These are phyloP conservation scores for Exutisphaerella laricina DNA, from an alignment of 2,329 filamentous ascomycete species.

Conservation along the genomic window DNA sequence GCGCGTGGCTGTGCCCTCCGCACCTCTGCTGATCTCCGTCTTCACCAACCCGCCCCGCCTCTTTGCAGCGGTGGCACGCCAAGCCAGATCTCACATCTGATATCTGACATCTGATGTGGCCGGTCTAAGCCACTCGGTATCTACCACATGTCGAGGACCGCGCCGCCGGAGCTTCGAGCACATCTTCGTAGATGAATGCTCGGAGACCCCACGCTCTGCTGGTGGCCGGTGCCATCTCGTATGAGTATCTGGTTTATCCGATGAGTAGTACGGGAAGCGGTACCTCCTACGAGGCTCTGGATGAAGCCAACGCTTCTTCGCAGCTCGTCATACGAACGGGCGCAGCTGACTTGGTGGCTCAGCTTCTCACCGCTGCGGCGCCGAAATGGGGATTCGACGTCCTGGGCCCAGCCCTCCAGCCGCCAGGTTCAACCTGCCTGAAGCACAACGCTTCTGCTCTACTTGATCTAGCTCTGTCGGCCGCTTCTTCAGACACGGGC, in stretches of 20 bases:
- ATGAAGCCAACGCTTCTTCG: slow-evolving; percentile 17
- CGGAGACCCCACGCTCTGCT: slow-evolving; percentile 24
- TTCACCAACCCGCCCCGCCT: no score
- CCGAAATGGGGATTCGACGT: slow-evolving; percentile 29
- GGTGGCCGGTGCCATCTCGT: slow-evolving; percentile 31
- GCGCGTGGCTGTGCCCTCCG: no score
- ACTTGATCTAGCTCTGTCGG: slow-evolving; percentile 23
- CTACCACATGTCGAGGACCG: slow-evolving; percentile 1
- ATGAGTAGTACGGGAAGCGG: slow-evolving; percentile 12
- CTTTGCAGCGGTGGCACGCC: neutral
- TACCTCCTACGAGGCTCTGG: slow-evolving; percentile 7
- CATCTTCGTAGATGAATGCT: slow-evolving; percentile 11
- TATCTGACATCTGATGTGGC: slow-evolving; percentile 4
- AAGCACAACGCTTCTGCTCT: slow-evolving; percentile 30
- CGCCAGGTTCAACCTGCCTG: slow-evolving; percentile 22
- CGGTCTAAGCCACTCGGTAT: slow-evolving; percentile 11
- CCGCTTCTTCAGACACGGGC: slow-evolving; percentile 9
- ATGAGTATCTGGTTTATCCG: slow-evolving; percentile 32
- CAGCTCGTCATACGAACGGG: slow-evolving; percentile 29
- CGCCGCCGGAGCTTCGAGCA: slow-evolving; percentile 10
- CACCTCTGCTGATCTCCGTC: no score
- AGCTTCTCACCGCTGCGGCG: slow-evolving; percentile 31
- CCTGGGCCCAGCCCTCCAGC: slow-evolving; percentile 25
- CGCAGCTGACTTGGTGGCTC: slow-evolving; percentile 30
- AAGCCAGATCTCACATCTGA: no score